Base-by-base conservation (phyloP, 2,329 filamentous ascomycete species). In the Colletotrichum nymphaeae region DNA sequence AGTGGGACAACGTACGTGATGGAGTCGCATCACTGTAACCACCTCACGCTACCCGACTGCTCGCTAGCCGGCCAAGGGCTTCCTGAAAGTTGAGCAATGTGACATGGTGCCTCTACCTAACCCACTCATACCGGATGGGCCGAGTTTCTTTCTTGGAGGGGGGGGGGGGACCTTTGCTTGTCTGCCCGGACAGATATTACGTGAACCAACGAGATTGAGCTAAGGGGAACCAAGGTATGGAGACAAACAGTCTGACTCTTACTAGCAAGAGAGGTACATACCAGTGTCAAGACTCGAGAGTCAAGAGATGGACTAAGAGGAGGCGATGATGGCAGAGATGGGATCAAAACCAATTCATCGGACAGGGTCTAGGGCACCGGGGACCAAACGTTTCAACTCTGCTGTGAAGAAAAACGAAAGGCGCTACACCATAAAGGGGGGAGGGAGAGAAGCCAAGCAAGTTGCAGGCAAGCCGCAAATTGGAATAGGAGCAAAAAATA, bases 361-460 rank as follows among this genome's bases (percentile, higher is more conserved):
- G 28, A 65, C 63, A n/a, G 55, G 63, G 49, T 65, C 63, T 56
- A n/a, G 63, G 63, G 63, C 8, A n/a, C 53, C 49, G 49, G 49
- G 49, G 52, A 42, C 22, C 63, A 28, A 28, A 32, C 26, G 46
- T 65, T 30, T 55, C 32, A 65, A 56, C 63, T 32, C 14, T 32
- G 30, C 52, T 53, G 42, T 53, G 60, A 26, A n/a, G 46, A 30
- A 35, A 35, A 49, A 9, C 7, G 42, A 49, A 49, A n/a, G 42
- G 19, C 19, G 12, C 46, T 16, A 22, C 22, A 35, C 30, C 16
- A n/a, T 14, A 32, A 53, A 63, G n/a, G 52, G 16, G 22, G 4
- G 12, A 35, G 16, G 22, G 8, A 19, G 49, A 28, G 42, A 49
- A 49, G 2, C 28, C 22, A 53, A 49, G 46, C n/a, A 63, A 49